Conservation (phyloP, 495 filamentous ascomycete genomes). For the Podospora pseudoanserina region DNA sequence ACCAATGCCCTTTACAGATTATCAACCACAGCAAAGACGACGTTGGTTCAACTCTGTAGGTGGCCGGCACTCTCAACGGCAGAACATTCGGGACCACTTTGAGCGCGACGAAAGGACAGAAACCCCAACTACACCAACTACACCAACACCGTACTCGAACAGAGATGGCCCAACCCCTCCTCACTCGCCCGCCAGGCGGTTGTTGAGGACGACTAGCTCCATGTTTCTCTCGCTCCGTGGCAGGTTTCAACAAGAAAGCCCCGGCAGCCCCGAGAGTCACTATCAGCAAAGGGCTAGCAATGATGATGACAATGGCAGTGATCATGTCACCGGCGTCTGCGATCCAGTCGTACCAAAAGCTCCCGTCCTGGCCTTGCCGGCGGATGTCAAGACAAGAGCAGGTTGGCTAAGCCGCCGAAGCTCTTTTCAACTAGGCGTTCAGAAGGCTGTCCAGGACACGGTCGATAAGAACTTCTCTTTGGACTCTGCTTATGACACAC, state of each 20-base stretch:
- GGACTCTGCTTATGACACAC: not conserved
- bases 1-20: not conserved
- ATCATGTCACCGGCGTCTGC: not conserved
- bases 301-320: not conserved
- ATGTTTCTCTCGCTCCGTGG: slow-evolving; percentile 2
- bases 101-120: not conserved
- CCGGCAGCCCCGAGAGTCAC: not conserved
- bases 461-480: slow-evolving; percentile 5
- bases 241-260: not conserved
- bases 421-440: slow-evolving; percentile 5
- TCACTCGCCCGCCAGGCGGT: not conserved
- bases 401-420: not conserved
- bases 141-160: not conserved
- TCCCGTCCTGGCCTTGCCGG: not conserved
- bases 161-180: not conserved
- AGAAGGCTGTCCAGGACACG: slow-evolving; percentile 1
- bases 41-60: not conserved
- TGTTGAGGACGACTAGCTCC: not conserved
- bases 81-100: not conserved
- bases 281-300: not conserved
- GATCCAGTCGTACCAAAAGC: not conserved
- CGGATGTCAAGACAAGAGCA: not conserved
- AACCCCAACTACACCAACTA: not conserved
- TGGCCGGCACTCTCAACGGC: not conserved
- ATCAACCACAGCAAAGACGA: not conserved